Evolutionary conservation across 768 basidiomycete species (phyloP).

Genomic region (Collybia mongolica): DNA sequence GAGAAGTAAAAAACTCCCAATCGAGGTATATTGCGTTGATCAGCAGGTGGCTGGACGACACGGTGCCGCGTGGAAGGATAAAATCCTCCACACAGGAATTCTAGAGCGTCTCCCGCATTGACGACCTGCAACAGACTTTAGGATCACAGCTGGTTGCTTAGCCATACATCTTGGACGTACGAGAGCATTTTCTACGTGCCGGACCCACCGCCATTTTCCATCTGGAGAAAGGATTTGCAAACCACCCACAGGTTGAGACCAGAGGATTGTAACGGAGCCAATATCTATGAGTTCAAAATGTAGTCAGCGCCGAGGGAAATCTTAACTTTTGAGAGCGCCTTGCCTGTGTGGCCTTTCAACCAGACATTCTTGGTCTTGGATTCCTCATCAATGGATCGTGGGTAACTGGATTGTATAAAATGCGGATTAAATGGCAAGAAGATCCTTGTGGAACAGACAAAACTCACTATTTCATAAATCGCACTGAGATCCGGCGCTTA

Average conservation of each 20-base stretch:
- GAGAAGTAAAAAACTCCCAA: conserved; percentile 61
- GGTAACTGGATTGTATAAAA: conserved; percentile 26
- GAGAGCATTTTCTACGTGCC: conserved; percentile 56
- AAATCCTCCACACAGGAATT: conserved; percentile 60
- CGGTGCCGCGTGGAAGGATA: conserved; percentile 59
- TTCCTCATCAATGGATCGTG: conserved; percentile 41
- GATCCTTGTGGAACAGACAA: not conserved
- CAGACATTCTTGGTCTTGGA: conserved; percentile 41
- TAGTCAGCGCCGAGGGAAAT: not conserved
- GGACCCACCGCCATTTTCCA: conserved; percentile 57
- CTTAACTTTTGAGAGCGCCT: no score
- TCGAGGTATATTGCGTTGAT: conserved; percentile 48
- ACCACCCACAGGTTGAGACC: conserved; percentile 59
- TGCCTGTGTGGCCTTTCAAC: conserved; percentile 50
- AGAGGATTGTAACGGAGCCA: conserved; percentile 55
- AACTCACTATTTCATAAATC: conserved; percentile 50
- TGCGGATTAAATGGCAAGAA: not conserved
- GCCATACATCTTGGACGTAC: conserved; percentile 24
- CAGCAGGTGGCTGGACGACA: conserved; percentile 41
- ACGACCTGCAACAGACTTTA: conserved; percentile 38
- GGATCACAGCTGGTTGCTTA: not conserved
- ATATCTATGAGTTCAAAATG: conserved; percentile 34
- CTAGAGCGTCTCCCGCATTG: conserved; percentile 58
- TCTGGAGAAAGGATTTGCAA: conserved; percentile 55
- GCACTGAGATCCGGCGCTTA: conserved; percentile 16